Percentiles rank a stretch among this genome's conserved stretches.
Evolutionary conservation across 257 asterid species (phyloP).

Genomic region (Solanum habrochaites): DNA sequence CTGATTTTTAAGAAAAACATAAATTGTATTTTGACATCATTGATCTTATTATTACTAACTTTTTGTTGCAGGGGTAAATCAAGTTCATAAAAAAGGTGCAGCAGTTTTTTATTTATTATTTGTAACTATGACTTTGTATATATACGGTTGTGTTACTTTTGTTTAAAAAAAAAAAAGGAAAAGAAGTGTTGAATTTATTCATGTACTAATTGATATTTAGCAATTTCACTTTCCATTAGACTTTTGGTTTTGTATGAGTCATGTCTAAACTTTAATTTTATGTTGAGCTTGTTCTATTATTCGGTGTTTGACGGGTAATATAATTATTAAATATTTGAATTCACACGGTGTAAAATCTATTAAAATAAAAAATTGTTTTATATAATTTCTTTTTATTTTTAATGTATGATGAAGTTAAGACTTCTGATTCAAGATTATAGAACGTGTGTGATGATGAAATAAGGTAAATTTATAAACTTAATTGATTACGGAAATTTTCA

Average conservation of each 20-base stretch:
- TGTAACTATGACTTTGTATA: not conserved
- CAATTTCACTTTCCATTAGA: not conserved
- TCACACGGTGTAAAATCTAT: not conserved
- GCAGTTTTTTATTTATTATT: not conserved
- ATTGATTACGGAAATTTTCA: too few species aligned
- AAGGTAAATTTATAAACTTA: too few species aligned
- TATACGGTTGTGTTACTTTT: not conserved
- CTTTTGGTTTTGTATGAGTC: not conserved
- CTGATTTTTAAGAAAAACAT: accelerated
- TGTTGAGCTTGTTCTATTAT: not conserved
- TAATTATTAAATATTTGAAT: not conserved
- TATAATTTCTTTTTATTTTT: not conserved
- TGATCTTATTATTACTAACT: not conserved
- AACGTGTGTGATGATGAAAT: too few species aligned
- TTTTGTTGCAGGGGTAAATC: not conserved
- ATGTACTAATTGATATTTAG: not conserved
- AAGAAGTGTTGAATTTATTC: not conserved
- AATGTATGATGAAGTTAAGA: accelerated
- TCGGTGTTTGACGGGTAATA: not conserved
- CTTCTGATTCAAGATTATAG: not conserved
- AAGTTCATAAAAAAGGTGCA: not conserved
- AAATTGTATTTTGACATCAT: not conserved
- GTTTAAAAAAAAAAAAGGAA: not conserved
- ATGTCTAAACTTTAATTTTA: not conserved
- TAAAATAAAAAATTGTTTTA: not conserved